Conservation (phyloP, 257 asterid species). For the Jasminum sambac region DNA sequence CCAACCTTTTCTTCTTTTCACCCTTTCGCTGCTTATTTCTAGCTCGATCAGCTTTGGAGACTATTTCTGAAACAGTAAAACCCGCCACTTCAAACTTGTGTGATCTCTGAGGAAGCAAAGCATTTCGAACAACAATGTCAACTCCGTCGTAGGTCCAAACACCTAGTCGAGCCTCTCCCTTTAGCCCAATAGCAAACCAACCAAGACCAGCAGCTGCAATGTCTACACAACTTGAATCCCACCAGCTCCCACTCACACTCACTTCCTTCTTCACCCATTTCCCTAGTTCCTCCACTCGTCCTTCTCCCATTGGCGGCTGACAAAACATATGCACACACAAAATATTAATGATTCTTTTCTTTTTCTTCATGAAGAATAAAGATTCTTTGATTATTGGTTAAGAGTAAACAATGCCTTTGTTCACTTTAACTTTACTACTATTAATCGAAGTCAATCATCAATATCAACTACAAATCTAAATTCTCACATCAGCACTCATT, state of each 20-base stretch:
- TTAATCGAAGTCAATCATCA: too few species aligned
- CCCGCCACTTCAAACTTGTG: slow-evolving; percentile 70
- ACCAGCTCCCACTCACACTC: slow-evolving; percentile 48
- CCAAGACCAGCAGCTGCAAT: slow-evolving; percentile 85
- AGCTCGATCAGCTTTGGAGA: slow-evolving; percentile 68
- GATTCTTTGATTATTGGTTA: not conserved
- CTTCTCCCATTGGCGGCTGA: slow-evolving; percentile 90
- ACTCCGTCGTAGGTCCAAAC: slow-evolving; percentile 85
- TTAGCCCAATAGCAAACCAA: slow-evolving; percentile 85
- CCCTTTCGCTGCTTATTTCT: slow-evolving; percentile 37
- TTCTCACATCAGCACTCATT: too few species aligned
- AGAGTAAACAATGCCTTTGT: slow-evolving; percentile 3
- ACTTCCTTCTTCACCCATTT: slow-evolving; percentile 73
- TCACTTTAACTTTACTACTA: too few species aligned
- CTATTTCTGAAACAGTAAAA: slow-evolving; percentile 74
- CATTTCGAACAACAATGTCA: slow-evolving; percentile 54
- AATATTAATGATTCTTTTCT: slow-evolving; percentile 4
- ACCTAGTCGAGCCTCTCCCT: slow-evolving; percentile 66
- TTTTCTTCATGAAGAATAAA: too few species aligned
- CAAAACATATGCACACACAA: slow-evolving; percentile 5
- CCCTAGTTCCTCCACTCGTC: slow-evolving; percentile 65
- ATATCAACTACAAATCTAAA: too few species aligned
- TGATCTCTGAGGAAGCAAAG: slow-evolving; percentile 74
- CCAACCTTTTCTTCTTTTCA: slow-evolving; percentile 41
- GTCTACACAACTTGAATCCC: slow-evolving; percentile 77